A percentile compares a stretch with the other conserved stretches of the same genome.
phyloP scores from a whole-genome alignment of 371 early-diverging fungal species.

The Sporodiniella umbellata region DNA sequence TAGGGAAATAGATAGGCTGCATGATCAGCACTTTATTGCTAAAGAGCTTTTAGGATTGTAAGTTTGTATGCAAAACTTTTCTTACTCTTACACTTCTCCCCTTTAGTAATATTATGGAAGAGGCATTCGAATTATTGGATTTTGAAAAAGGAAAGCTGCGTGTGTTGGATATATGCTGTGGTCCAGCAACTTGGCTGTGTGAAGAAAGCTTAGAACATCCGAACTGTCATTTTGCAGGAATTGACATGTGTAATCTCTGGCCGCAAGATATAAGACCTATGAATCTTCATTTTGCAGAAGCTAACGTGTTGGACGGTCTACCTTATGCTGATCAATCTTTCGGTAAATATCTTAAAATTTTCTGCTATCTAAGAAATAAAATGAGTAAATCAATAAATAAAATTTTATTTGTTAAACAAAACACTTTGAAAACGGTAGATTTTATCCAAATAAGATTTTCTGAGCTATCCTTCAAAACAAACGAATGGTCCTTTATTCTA shows the following conservation, averaged over 20 bases:
- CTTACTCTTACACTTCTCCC: neutral
- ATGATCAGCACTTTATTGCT: conserved; percentile 38
- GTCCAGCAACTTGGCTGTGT: conserved; percentile 44
- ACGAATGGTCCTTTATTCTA: conserved; percentile 33
- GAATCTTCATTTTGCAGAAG: conserved; percentile 28
- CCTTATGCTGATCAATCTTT: conserved; percentile 39
- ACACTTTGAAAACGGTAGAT: too few relatives aligned
- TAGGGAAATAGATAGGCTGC: conserved; percentile 38
- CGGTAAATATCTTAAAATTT: conserved; percentile 22
- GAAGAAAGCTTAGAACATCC: conserved; percentile 41
- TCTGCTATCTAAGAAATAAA: too few relatives aligned
- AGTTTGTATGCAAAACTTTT: neutral
- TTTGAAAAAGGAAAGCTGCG: conserved; percentile 23
- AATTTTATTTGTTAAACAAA: too few relatives aligned
- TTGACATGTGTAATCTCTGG: conserved; percentile 41
- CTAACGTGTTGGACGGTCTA: conserved; percentile 29
- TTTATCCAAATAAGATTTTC: conserved; percentile 35
- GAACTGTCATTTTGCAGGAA: conserved; percentile 32
- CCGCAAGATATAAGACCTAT: conserved; percentile 40
- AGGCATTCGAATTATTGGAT: conserved; percentile 23
- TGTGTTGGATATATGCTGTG: conserved; percentile 39
- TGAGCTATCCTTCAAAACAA: conserved; percentile 28
- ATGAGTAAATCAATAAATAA: neutral
- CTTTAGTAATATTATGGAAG: conserved; percentile 34
- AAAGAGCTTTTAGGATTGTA: conserved; percentile 43